Evolutionary conservation across 495 filamentous ascomycete species (phyloP).

Genomic region (Trichoderma parareesei): DNA sequence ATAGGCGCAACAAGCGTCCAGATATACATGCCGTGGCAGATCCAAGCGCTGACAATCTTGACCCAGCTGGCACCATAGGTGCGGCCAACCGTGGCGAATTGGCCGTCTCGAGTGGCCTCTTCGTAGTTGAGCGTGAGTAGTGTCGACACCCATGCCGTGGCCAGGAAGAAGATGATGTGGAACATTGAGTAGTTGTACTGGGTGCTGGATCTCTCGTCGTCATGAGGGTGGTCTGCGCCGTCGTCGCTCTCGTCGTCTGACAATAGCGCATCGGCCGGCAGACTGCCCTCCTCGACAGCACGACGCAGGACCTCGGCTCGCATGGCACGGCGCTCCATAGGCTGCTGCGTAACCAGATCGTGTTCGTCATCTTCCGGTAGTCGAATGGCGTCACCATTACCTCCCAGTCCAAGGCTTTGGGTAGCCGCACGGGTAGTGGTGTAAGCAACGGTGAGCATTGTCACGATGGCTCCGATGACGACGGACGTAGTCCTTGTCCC

Average conservation of each 20-base stretch:
- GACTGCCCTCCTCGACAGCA: conserved; percentile 81
- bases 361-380: conserved; percentile 68
- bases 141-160: conserved; percentile 92
- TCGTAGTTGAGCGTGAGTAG: conserved; percentile 80
- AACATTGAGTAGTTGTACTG: conserved; percentile 97
- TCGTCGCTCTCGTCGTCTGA: conserved; percentile 64
- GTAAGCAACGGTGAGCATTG: conserved; percentile 95
- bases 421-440: conserved; percentile 95
- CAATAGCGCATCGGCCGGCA: conserved; percentile 85
- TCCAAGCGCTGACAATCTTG: conserved; percentile 96
- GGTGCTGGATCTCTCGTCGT: conserved; percentile 81
- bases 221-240: conserved; percentile 53
- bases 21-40: conserved; percentile 87
- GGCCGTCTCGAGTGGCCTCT: conserved; percentile 44
- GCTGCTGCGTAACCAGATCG: conserved; percentile 83
- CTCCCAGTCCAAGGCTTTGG: conserved; percentile 77
- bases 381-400: conserved; percentile 49
- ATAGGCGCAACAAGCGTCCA: conserved; percentile 90
- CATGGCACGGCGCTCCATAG: conserved; percentile 75
- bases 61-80: conserved; percentile 99
- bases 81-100: conserved; percentile 85
- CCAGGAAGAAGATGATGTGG: conserved; percentile 96
- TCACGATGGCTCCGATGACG: conserved; percentile 86
- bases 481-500: conserved; percentile 86
- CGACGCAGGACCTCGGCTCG: conserved; percentile 81